phyloP scores from a whole-genome alignment of 257 asterid genomes.

The Linderniella brevidens region DNA sequence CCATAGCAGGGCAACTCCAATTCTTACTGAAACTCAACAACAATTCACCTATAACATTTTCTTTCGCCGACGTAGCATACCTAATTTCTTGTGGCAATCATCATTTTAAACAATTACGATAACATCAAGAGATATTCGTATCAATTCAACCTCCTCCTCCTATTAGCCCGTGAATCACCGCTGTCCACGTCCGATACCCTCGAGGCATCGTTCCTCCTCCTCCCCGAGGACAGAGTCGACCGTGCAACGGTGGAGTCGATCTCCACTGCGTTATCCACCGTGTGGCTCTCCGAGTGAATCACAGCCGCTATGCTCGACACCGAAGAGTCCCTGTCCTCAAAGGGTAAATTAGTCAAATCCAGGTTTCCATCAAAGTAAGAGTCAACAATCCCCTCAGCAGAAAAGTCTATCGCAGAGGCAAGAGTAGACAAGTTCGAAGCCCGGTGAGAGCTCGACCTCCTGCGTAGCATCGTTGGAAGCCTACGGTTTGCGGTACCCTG shows the following conservation, averaged over 20 bases:
- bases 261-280: conserved; percentile 76
- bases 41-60: too few species aligned
- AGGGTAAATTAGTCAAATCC: too few species aligned
- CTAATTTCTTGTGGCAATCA: too few species aligned
- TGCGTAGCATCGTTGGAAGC: too few species aligned
- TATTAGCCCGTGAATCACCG: conserved; percentile 81
- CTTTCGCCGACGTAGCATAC: too few species aligned
- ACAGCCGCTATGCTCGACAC: conserved; percentile 96
- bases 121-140: too few species aligned
- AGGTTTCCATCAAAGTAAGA: too few species aligned
- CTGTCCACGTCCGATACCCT: conserved; percentile 83
- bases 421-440: conserved; percentile 27
- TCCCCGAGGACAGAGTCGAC: conserved; percentile 77
- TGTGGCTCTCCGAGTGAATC: conserved; percentile 92
- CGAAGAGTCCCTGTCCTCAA: conserved; percentile 53
- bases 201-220: conserved; percentile 62
- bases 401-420: too few species aligned
- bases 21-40: too few species aligned
- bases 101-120: too few species aligned
- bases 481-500: too few species aligned
- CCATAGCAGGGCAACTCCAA: too few species aligned
- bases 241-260: conserved; percentile 86
- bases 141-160: conserved; percentile 50
- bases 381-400: conserved; percentile 12
- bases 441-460: conserved; percentile 36